Evolutionary conservation across 164 flowering plant species (phyloP).

Genomic region (Brasenia schreberi): DNA sequence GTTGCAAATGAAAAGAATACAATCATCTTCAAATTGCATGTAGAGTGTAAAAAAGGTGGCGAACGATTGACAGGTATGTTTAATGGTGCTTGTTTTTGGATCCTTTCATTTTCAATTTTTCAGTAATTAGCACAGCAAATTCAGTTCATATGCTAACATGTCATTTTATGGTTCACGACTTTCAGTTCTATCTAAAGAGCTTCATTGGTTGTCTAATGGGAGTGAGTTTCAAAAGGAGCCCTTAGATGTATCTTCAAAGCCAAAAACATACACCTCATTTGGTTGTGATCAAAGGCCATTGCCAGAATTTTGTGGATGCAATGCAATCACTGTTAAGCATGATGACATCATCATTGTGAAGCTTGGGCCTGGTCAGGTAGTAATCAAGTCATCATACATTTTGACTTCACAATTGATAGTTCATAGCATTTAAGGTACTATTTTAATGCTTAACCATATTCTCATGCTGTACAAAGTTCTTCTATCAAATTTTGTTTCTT

Average conservation of each 20-base stretch:
- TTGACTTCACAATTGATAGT: too few species aligned
- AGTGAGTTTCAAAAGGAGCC: constrained; percentile 41
- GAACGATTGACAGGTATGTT: constrained; percentile 51
- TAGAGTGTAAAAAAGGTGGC: constrained; percentile 31
- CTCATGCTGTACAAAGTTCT: too few species aligned
- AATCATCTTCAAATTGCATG: constrained; percentile 79
- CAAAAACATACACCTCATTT: constrained; percentile 69
- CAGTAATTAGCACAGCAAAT: neutral
- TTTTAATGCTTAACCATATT: neutral
- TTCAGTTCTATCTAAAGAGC: constrained; percentile 62
- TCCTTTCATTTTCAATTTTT: neutral
- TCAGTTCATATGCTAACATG: neutral
- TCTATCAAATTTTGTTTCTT: neutral
- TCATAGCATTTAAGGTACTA: neutral
- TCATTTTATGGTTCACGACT: neutral
- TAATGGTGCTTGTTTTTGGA: neutral
- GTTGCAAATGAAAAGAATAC: constrained; percentile 78
- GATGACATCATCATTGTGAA: constrained; percentile 51
- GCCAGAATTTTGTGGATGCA: constrained; percentile 42
- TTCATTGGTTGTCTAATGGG: constrained; percentile 80
- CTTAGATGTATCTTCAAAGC: constrained; percentile 22
- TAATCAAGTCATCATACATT: neutral
- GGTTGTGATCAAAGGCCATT: constrained; percentile 50
- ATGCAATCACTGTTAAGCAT: constrained; percentile 34
- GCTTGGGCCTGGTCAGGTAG: constrained; percentile 91